phyloP scores from a whole-genome alignment of 495 filamentous ascomycete genomes.

The Geoglossum glabrum region DNA sequence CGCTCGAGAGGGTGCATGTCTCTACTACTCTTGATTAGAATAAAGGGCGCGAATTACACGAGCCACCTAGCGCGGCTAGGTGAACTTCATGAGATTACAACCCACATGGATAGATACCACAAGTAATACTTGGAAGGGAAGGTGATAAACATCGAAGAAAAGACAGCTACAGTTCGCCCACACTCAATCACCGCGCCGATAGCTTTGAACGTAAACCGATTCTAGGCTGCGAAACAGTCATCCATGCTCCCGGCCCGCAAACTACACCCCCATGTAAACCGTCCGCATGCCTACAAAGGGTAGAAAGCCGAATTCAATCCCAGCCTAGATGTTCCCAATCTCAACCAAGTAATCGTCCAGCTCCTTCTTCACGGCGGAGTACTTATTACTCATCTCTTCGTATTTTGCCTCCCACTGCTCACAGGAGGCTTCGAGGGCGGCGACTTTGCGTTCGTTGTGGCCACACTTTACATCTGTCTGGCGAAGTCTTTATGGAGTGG shows the following conservation, averaged over 20 bases:
- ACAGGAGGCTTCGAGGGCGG: conserved; percentile 72
- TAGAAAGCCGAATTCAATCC: background rate
- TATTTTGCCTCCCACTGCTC: conserved; percentile 93
- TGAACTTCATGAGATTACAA: background rate
- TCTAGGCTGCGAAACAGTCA: background rate
- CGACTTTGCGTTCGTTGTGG: conserved; percentile 98
- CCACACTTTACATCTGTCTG: conserved; percentile 98
- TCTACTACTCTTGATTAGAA: background rate
- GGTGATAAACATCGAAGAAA: background rate
- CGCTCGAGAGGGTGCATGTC: background rate
- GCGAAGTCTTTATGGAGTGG: no score
- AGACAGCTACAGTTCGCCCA: background rate
- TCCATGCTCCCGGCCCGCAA: background rate
- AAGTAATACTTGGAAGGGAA: background rate
- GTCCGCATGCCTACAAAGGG: background rate
- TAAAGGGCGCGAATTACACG: background rate
- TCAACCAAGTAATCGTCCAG: conserved; percentile 72
- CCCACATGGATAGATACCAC: background rate
- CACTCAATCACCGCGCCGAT: no score
- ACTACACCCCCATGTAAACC: background rate
- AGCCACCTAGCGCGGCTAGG: background rate
- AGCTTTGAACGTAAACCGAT: background rate
- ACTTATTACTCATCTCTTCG: conserved; percentile 87
- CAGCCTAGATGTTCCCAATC: conserved; percentile 39
- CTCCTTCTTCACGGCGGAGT: conserved; percentile 67